These are phyloP conservation scores for Phytophthora ramorum DNA, from an alignment of 352 stramenopile genomes.

Conservation along the genomic window DNA sequence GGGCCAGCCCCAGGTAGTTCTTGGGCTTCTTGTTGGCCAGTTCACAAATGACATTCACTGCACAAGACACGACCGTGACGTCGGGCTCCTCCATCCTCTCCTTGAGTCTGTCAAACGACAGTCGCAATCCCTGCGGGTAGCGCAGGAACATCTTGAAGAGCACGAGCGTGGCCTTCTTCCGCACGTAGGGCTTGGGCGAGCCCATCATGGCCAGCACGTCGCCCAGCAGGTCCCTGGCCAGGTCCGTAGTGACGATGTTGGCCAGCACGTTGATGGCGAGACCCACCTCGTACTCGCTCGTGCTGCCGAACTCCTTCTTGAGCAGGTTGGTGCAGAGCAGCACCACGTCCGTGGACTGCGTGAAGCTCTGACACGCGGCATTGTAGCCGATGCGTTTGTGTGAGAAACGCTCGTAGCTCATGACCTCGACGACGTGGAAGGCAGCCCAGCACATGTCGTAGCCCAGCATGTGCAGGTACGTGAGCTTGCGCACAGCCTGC, in stretches of 20 bases:
- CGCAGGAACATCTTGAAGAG: conserved; percentile 99
- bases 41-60: conserved; percentile 99
- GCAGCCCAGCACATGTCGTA: conserved; percentile 98
- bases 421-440: conserved; percentile 99
- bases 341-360: conserved; percentile 97
- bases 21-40: conserved; percentile 98
- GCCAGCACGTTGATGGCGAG: conserved; percentile 98
- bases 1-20: conserved; percentile 98
- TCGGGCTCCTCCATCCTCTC: conserved; percentile 96
- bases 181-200: conserved; percentile 96
- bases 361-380: conserved; percentile 96
- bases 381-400: conserved; percentile 98
- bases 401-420: conserved; percentile 95
- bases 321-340: conserved; percentile 98
- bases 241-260: conserved; percentile 98
- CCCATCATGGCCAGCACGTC: conserved; percentile 93
- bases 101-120: conserved; percentile 99
- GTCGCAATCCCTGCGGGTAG: conserved; percentile 96
- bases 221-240: conserved; percentile 94
- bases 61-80: conserved; percentile 96
- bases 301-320: conserved; percentile 96
- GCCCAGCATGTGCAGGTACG: conserved; percentile 97
- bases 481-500: conserved; percentile 97
- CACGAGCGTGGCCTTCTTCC: conserved; percentile 98
- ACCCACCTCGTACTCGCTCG: conserved; percentile 96